Conservation (phyloP, 495 filamentous ascomycete genomes). For the Penicillium goetzii region DNA sequence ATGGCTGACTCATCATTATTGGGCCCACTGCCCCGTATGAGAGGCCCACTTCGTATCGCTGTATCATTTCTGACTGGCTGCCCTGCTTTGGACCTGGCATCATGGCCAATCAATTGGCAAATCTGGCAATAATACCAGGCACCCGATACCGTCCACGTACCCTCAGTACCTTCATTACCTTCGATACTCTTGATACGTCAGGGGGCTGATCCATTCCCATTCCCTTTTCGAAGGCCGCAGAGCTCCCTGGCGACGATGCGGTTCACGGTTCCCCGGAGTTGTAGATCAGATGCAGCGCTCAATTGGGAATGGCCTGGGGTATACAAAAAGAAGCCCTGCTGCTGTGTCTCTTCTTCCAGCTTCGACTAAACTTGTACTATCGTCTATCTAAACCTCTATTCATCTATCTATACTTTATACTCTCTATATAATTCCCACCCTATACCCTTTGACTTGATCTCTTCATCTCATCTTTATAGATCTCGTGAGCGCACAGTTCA, state of each 20-base stretch:
- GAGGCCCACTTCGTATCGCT: conserved; percentile 10
- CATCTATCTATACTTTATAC: conserved; percentile 8
- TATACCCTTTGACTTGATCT: conserved; percentile 14
- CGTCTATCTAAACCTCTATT: neutral
- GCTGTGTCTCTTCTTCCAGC: conserved; percentile 12
- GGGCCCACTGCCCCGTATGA: conserved; percentile 22
- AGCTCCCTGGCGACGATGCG: conserved; percentile 29
- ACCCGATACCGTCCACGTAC: conserved; percentile 25
- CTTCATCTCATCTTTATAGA: conserved; percentile 24
- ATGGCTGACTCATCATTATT: conserved; percentile 38
- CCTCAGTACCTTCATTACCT: neutral
- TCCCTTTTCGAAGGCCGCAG: conserved; percentile 11
- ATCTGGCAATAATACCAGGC: conserved; percentile 28
- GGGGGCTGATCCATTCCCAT: conserved; percentile 36
- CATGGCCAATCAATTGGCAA: conserved; percentile 22
- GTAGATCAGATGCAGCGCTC: conserved; percentile 35
- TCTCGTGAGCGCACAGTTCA: conserved; percentile 31
- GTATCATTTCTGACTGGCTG: conserved; percentile 27
- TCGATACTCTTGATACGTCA: conserved; percentile 17
- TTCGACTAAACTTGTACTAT: conserved; percentile 12
- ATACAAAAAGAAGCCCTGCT: conserved; percentile 33
- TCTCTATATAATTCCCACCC: conserved; percentile 8
- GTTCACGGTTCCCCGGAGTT: conserved; percentile 30
- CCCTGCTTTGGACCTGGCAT: conserved; percentile 28
- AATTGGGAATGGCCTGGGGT: conserved; percentile 33